These are phyloP conservation scores for Backusella psychrophila DNA, from an alignment of 192 early-diverging fungal species.

Conservation along the genomic window DNA sequence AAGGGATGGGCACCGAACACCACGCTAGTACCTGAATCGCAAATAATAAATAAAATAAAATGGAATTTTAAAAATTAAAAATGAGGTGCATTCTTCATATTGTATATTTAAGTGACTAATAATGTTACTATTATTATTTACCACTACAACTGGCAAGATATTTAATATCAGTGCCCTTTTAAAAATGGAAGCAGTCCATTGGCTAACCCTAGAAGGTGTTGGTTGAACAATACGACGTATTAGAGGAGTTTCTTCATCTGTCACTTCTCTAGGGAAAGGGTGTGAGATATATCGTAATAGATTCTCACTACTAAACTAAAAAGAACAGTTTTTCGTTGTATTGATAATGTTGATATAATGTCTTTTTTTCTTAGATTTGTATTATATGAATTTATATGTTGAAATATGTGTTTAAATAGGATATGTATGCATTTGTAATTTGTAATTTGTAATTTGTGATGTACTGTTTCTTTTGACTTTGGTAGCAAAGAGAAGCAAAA, in stretches of 20 bases:
- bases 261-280: neutral
- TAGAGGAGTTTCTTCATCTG: conserved; percentile 36
- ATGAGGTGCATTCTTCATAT: conserved; percentile 26
- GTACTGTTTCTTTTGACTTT: neutral
- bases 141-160: conserved; percentile 43
- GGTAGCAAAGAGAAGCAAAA: neutral
- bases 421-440: neutral
- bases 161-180: conserved; percentile 45
- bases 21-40: conserved; percentile 50
- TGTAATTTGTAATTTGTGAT: neutral
- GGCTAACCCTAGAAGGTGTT: conserved; percentile 3
- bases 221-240: conserved; percentile 23
- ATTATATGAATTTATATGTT: neutral
- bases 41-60: conserved; percentile 29
- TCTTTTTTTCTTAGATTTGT: neutral
- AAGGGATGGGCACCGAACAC: conserved; percentile 56
- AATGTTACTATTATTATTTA: neutral
- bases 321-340: neutral
- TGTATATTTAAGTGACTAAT: neutral
- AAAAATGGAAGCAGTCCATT: conserved; percentile 41
- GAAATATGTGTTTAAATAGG: neutral
- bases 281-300: conserved; percentile 20
- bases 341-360: neutral
- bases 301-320: conserved; percentile 19
- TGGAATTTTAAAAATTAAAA: conserved; percentile 18